Evolutionary conservation across 306 rosid species (phyloP), one percentile per base, ranked within the genome.

Genomic region (Alnus glutinosa): DNA sequence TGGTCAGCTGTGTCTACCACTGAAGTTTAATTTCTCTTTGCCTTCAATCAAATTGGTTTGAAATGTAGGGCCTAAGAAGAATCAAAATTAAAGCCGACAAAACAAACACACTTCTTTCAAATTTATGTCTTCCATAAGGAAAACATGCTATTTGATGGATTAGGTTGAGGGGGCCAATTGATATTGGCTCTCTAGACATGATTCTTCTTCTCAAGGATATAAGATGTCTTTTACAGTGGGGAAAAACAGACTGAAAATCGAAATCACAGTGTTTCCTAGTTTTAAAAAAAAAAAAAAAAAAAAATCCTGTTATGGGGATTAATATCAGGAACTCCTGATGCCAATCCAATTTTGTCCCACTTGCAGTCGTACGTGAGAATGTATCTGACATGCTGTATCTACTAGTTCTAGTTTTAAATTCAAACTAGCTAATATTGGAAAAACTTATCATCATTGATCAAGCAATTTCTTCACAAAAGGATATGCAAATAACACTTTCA

Each of bases 371-470:
- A 62, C n/a, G 9, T 59, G 55, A 78, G 76, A 67, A 74, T 30
- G 62, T 30, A 78, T 77, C 49, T 77, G 71, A 63, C 68, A 70
- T 84, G 52, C 81, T 54, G 57, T 59, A 68, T 36, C 76, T 71
- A 57, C 44, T 58, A 58, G 34, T 81, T 55, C 52, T 74, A 76
- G 50, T 67, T 52, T 74, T 37, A 76, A 46, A 39, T 52, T 77
- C 12, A 70, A n/a, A 19, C 64, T 36, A 36, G 39, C 73, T 19
- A 52, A 67, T 37, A 77, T 51, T 15, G 37, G 1, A 51, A 77
- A 66, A 50, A 16, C 9, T 66, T 7, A 77, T 37, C 28, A 19
- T 30, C 36, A 49, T 63, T 63, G 71, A 48, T 55, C 2, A 23
- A 30, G 23, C 16, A 9, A 52, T 13, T 51, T 19, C 50, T 15